Conservation (phyloP, 768 basidiomycete genomes). For the Termitomyces sp. region DNA sequence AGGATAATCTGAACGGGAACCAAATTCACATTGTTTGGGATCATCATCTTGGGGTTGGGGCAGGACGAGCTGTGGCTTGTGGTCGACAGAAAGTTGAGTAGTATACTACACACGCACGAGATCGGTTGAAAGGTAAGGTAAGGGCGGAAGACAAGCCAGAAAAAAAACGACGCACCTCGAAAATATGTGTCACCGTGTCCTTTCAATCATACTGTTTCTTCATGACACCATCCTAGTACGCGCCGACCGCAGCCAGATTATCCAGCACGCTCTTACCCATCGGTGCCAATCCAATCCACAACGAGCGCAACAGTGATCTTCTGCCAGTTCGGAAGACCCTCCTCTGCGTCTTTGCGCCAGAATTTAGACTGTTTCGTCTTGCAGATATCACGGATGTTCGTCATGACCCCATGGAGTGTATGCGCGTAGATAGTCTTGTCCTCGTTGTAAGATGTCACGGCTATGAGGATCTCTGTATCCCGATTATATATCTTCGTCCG, state of each 20-base stretch:
- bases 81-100: slow-evolving; percentile 89
- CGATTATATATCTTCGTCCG: slow-evolving; percentile 85
- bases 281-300: slow-evolving; percentile 84
- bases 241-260: slow-evolving; percentile 82
- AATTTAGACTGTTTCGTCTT: slow-evolving; percentile 92
- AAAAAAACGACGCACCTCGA: slow-evolving; percentile 59
- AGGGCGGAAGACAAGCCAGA: no score
- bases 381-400: slow-evolving; percentile 96
- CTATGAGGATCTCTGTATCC: slow-evolving; percentile 89
- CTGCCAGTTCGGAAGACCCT: slow-evolving; percentile 86
- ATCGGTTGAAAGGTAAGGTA: no score
- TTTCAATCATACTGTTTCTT: slow-evolving; percentile 89
- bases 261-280: slow-evolving; percentile 96
- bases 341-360: slow-evolving; percentile 79
- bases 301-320: slow-evolving; percentile 87
- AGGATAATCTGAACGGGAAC: slow-evolving; percentile 92
- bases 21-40: slow-evolving; percentile 87
- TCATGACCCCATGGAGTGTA: slow-evolving; percentile 93
- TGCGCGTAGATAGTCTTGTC: slow-evolving; percentile 86
- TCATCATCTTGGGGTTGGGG: slow-evolving; percentile 88
- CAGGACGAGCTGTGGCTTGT: slow-evolving; percentile 85
- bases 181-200: slow-evolving; percentile 89
- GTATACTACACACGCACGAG: slow-evolving; percentile 61
- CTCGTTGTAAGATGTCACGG: slow-evolving; percentile 91
- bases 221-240: slow-evolving; percentile 94